Conservation (phyloP, 2,329 filamentous ascomycete species). For the Sporothrix inflata region DNA sequence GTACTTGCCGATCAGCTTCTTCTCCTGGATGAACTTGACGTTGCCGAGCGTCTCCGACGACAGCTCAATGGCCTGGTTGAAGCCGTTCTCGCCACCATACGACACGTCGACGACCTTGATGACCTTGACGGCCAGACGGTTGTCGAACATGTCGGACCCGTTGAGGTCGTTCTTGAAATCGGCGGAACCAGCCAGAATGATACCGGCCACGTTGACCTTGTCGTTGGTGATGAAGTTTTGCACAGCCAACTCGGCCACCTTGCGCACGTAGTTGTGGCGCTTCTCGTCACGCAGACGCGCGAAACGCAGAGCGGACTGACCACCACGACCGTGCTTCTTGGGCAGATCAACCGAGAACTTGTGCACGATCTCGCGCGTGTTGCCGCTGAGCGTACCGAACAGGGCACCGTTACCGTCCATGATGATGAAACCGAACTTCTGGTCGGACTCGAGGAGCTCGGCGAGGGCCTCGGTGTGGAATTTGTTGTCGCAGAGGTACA, state of each 20-base stretch:
- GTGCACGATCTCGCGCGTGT: conserved; percentile 94
- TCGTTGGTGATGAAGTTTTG: conserved; percentile 99
- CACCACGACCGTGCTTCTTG: conserved; percentile 99
- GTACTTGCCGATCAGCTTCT: conserved; percentile 98
- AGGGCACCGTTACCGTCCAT: conserved; percentile 99
- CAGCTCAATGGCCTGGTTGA: conserved; percentile 98
- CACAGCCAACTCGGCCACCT: conserved; percentile 95
- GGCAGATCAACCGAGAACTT: conserved; percentile 98
- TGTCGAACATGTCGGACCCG: conserved; percentile 95
- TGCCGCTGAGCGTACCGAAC: conserved; percentile 95
- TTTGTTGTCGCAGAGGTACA: conserved; percentile 99
- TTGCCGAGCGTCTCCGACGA: conserved; percentile 95
- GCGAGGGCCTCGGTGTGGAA: conserved; percentile 98
- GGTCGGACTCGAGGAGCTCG: conserved; percentile 96
- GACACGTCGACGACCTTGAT: conserved; percentile 99
- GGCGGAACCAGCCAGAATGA: conserved; percentile 94
- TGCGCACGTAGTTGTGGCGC: conserved; percentile 99
- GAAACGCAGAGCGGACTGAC: conserved; percentile 99
- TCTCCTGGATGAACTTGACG: conserved; percentile 99
- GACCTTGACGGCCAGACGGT: conserved; percentile 87
- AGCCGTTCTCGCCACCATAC: conserved; percentile 98
- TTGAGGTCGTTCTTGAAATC: conserved; percentile 99
- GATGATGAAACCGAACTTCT: conserved; percentile 99
- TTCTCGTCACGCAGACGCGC: conserved; percentile 99
- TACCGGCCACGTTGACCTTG: conserved; percentile 95